These are phyloP conservation scores for Didymella segeticola DNA, from an alignment of 2,329 filamentous ascomycete genomes.

Conservation along the genomic window DNA sequence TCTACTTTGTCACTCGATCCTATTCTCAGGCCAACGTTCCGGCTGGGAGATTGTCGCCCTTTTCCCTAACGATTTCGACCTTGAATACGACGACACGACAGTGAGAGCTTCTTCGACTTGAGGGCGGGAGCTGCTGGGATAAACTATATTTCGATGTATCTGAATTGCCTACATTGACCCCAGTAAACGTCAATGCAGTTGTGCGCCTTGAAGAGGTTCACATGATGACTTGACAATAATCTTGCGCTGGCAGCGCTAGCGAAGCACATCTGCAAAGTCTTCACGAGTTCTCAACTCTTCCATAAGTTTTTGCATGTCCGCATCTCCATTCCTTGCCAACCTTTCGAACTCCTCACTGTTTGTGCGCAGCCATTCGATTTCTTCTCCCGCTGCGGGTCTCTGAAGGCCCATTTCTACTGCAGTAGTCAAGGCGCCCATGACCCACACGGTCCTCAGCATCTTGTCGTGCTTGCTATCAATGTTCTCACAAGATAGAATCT, in stretches of 20 bases:
- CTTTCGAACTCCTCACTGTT: background rate
- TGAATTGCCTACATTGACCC: background rate
- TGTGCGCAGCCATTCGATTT: constrained; percentile 2
- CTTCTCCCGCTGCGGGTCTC: background rate
- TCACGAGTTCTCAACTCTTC: background rate
- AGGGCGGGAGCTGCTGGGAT: no score
- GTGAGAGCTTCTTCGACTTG: no score
- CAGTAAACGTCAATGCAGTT: no score
- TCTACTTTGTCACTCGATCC: constrained; percentile 35
- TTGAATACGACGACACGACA: no score
- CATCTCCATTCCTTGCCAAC: background rate
- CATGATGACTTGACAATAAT: no score
- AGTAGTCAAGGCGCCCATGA: constrained; percentile 8
- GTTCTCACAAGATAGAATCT: background rate
- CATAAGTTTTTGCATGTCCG: constrained; percentile 1
- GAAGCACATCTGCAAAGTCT: background rate
- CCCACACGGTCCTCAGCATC: background rate
- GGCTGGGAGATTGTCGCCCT: no score
- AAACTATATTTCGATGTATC: no score
- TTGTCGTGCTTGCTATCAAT: background rate
- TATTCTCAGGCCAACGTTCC: constrained; percentile 37
- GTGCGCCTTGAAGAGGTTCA: background rate
- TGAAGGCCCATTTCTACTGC: constrained; percentile 10
- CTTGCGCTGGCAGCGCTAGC: background rate
- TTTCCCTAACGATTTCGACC: no score